Base-by-base conservation (phyloP, 1,139 yeast genomes). In the Yamadazyma kanchanaburiensis region DNA sequence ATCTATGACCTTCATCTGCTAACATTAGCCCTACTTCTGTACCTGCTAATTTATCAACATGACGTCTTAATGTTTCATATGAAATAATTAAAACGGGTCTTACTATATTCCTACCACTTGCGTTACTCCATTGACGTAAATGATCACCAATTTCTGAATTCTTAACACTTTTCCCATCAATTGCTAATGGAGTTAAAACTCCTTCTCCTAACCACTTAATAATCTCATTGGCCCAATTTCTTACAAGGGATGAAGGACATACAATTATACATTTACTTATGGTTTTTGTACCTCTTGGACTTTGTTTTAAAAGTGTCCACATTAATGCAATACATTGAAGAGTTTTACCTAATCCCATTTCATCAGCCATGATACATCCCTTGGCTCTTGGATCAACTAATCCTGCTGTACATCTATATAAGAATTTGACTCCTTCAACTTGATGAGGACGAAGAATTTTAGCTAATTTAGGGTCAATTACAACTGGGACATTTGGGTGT, bases 361-460 rank as follows among this genome's bases (percentile, higher is more conserved):
- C 99, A 62, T 91, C 99, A 0, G 99, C 99, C 98, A 91, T 91
- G 32, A 91, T 94, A 53, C 98, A 91, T 1, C 99, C 99, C 51
- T 82, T 79, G 0, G 97, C 97, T 24, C 80, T 70, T 2, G 88
- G 77, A 49, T 88, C 95, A 16, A 87, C 72, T 25, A 89, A 60
- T 0, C 99, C 98, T 0, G 96, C 74, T 1, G 95, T 87, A 55
- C 97, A 89, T 36, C 91, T 64, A 51, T 88, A 91, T 35, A 91
- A 61, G 52, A 91, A 91, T 53, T 85, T 76, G 20, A 91, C 96
- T 40, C 99, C 99, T 34, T 91, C 95, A 3, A 91, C 80, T 55
- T 91, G 99, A 67, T 91, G 99, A 0, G 98, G 98, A 42, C 99
- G 72, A 28, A 91, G 64, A 23, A 87, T 80, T 50, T 85, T 85